These are phyloP conservation scores for Quercus ilex DNA, from an alignment of 306 rosid species.

Conservation along the genomic window DNA sequence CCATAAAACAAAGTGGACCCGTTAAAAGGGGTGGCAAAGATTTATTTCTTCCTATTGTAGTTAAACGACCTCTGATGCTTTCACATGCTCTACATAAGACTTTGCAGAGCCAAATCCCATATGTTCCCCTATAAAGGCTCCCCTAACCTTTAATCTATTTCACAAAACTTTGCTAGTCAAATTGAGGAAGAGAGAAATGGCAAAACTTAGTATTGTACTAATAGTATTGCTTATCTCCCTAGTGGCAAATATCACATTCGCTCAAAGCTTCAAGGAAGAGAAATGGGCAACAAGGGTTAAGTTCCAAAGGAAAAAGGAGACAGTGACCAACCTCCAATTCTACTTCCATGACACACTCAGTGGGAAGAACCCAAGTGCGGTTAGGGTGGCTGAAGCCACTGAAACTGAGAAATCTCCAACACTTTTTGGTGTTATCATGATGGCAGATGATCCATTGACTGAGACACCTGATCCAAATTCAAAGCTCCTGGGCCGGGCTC, in stretches of 20 bases:
- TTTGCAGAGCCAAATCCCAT: not conserved
- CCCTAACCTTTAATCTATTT: not conserved
- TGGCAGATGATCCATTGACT: conserved; percentile 73
- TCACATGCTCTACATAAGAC: not conserved
- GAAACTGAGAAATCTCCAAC: conserved; percentile 37
- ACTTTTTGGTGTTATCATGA: conserved; percentile 50
- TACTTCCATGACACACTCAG: conserved; percentile 78
- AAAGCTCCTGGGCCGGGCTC: conserved; percentile 68
- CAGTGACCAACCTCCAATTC: conserved; percentile 59
- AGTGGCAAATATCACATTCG: not conserved
- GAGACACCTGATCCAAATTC: conserved; percentile 71
- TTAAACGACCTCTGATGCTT: not conserved
- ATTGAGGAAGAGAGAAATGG: conserved; percentile 25
- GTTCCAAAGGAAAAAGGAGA: conserved; percentile 23
- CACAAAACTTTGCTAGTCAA: not conserved
- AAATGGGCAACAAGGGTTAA: conserved; percentile 28
- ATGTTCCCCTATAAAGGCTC: not conserved
- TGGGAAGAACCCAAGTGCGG: conserved; percentile 63
- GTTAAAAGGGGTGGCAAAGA: not conserved
- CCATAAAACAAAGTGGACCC: not conserved
- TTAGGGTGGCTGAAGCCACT: conserved; percentile 49
- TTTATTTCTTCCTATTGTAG: not conserved
- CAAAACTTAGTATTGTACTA: conserved; percentile 15
- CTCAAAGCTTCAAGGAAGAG: conserved; percentile 21
- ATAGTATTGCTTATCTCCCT: not conserved